phyloP scores from a whole-genome alignment of 805 yeast genomes.

The Nakazawaea ishiwadae region DNA sequence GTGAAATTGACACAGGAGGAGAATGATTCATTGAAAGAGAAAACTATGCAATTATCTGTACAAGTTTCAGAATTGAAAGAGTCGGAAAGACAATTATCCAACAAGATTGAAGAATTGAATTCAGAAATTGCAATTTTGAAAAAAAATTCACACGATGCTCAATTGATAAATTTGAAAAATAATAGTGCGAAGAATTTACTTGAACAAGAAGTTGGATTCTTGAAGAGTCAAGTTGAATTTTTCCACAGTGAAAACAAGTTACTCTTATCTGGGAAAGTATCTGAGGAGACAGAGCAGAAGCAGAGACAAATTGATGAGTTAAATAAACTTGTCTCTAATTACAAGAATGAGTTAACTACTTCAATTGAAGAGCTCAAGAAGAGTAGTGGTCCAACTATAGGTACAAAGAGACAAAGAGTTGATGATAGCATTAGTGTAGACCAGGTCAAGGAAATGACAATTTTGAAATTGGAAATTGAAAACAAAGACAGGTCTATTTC shows the following conservation, averaged over 20 bases:
- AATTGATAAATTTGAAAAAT: neutral
- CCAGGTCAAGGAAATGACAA: neutral
- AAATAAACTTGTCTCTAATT: neutral
- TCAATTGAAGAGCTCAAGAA: neutral
- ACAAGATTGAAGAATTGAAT: slow-evolving; percentile 20
- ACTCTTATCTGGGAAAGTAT: neutral
- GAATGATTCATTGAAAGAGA: slow-evolving; percentile 4
- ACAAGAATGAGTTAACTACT: neutral
- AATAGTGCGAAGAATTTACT: slow-evolving; percentile 1
- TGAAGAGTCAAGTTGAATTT: slow-evolving; percentile 6
- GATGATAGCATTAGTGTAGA: neutral
- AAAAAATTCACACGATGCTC: slow-evolving; percentile 19
- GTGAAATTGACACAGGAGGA: neutral
- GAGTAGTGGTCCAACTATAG: neutral
- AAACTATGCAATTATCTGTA: neutral
- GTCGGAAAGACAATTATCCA: neutral
- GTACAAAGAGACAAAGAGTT: neutral
- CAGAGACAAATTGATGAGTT: neutral
- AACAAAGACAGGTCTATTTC: neutral
- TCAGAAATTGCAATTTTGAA: slow-evolving; percentile 25
- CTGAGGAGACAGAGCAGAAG: neutral
- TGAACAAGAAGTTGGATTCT: slow-evolving; percentile 5
- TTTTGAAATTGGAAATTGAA: neutral
- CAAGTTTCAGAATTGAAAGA: neutral
- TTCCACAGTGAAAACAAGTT: neutral